Evolutionary conservation across 2,329 filamentous ascomycete genomes (phyloP).

Genomic region (Beauveria pseudobassiana): DNA sequence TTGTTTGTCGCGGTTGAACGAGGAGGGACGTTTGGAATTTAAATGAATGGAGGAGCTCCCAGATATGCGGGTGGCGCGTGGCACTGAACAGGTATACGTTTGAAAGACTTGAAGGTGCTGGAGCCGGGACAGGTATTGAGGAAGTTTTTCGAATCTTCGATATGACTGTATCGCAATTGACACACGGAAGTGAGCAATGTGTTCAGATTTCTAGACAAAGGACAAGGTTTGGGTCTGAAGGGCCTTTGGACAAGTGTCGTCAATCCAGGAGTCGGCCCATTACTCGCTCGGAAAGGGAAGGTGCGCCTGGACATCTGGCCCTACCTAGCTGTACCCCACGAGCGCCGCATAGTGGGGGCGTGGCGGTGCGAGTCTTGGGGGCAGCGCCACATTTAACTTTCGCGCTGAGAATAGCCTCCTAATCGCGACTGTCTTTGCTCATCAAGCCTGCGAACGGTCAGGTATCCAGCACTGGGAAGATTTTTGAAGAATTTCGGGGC

Average conservation of each 20-base stretch:
- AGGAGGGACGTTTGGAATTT: neutral
- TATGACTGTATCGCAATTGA: slow-evolving; percentile 7
- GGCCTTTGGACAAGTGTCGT: slow-evolving; percentile 17
- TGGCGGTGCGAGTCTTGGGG: neutral
- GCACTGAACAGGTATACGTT: neutral
- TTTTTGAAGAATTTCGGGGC: neutral
- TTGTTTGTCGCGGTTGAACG: neutral
- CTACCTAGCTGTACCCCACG: slow-evolving; percentile 5
- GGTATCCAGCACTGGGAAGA: neutral
- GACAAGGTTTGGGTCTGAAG: neutral
- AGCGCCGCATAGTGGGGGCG: neutral
- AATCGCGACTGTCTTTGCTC: neutral
- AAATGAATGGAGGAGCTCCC: neutral
- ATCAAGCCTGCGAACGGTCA: neutral
- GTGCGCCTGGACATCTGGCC: slow-evolving; percentile 4
- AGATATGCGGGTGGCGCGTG: neutral
- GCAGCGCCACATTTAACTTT: neutral
- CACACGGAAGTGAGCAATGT: neutral
- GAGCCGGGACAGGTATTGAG: neutral
- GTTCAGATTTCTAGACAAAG: neutral
- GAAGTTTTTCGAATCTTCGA: neutral
- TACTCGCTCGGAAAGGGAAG: slow-evolving; percentile 3
- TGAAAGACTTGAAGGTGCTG: neutral
- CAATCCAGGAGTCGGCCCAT: slow-evolving; percentile 7
- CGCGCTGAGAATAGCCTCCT: neutral